Percentiles rank a stretch among this genome's conserved stretches.
Conservation (phyloP, 306 rosid genomes). For the Aeschynomene evenia region DNA sequence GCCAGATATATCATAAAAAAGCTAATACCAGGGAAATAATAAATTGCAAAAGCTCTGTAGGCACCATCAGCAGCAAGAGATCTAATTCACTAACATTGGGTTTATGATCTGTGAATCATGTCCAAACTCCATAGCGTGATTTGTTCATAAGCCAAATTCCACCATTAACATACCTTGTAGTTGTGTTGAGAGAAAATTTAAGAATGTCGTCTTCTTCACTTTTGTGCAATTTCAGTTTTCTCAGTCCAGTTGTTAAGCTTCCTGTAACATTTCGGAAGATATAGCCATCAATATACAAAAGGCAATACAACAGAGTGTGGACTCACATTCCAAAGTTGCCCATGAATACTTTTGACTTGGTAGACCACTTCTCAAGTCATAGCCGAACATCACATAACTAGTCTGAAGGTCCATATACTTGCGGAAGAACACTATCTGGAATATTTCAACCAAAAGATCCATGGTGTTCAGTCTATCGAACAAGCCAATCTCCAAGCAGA, state of each 20-base stretch:
- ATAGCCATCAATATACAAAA: slow-evolving; percentile 10
- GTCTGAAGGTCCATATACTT: slow-evolving; percentile 24
- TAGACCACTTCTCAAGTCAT: slow-evolving; percentile 28
- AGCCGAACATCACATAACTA: background rate
- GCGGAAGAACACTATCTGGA: slow-evolving; percentile 11
- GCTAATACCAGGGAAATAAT: slow-evolving; percentile 18
- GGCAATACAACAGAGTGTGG: slow-evolving; percentile 4
- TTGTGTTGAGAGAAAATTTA: slow-evolving; percentile 17
- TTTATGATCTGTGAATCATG: slow-evolving; percentile 27
- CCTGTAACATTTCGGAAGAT: slow-evolving; percentile 20
- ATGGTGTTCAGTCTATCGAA: slow-evolving; percentile 22
- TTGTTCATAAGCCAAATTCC: slow-evolving; percentile 31
- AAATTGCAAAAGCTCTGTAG: slow-evolving; percentile 11
- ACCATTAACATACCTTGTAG: slow-evolving; percentile 18
- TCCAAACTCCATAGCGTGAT: slow-evolving; percentile 19
- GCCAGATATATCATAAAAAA: slow-evolving; percentile 30
- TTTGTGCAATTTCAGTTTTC: slow-evolving; percentile 9
- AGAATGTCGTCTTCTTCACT: slow-evolving; percentile 20
- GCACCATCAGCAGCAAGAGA: slow-evolving; percentile 24
- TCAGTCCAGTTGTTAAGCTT: slow-evolving; percentile 24
- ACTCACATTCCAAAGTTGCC: slow-evolving; percentile 11
- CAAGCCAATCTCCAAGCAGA: slow-evolving; percentile 31
- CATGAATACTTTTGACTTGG: slow-evolving; percentile 18
- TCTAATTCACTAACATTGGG: slow-evolving; percentile 11
- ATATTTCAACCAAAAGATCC: slow-evolving; percentile 23